Evolutionary conservation across 2,329 filamentous ascomycete species (phyloP), one percentile per base, ranked within the genome.

Genomic region (Aspergillus calidoustus): DNA sequence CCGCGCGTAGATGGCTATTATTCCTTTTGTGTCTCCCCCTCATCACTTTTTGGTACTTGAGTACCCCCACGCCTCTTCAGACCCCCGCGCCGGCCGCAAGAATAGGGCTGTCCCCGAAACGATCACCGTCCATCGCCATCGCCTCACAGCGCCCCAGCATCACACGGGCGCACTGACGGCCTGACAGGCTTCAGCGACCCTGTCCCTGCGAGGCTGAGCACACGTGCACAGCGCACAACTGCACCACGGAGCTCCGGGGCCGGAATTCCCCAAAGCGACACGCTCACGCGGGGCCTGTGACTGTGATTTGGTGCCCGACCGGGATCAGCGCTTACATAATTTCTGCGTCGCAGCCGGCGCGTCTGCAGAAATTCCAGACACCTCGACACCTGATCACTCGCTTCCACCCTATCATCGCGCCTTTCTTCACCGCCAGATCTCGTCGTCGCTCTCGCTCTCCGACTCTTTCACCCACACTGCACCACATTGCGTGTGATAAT

Each of bases 331-430:
- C 62, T 68, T 68, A 67, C 59, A 46, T 68, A 67, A 68, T 68
- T 64, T 59, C 62, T 23, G 56, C 25, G 57, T 67, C 66, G 66
- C 66, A 58, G 62, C 62, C 61, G 65, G 66, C 66, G 66, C 62
- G 60, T 66, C 46, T 52, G 59, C 43, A 59, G 41, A 53, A 62
- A 66, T 43, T 59, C 9, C 15, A 13, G 34, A 41, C 34, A 13
- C 34, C 34, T 41, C 11, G 34, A 41, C 34, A 41, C 34, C 34
- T 41, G 34, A 41, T 41, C 34, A 13, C 11, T 7, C 34, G 13
- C 34, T 2, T 41, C 34, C 25, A 50, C 63, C 66, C 66, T 68
- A 68, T 68, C 64, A 67, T 51, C 17, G 50, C 23, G 34, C 25
- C 31, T 46, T 17, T 52, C 30, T 54, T 68, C 64, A 68, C 66